These are phyloP conservation scores for Botrytis sinoallii DNA, from an alignment of 2,329 filamentous ascomycete genomes.

Conservation along the genomic window DNA sequence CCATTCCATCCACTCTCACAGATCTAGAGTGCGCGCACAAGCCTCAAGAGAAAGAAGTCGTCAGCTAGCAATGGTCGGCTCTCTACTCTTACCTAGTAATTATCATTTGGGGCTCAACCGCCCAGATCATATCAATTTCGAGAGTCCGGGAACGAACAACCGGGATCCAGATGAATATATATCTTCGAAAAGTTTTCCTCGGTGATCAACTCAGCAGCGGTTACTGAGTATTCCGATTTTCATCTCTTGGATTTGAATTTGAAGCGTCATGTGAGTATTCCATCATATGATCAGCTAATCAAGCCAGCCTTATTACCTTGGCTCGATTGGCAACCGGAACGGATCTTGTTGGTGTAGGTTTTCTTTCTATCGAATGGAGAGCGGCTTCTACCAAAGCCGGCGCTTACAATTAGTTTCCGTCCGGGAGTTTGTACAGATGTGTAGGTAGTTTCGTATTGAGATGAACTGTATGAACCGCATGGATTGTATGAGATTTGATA, in stretches of 20 bases:
- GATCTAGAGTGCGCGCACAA: not conserved
- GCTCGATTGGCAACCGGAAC: not conserved
- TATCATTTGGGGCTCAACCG: too few species aligned
- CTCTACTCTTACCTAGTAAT: too few species aligned
- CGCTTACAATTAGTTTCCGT: not conserved
- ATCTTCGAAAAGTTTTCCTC: not conserved
- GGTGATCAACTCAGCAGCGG: not conserved
- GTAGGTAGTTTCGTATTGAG: not conserved
- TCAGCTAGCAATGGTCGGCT: not conserved
- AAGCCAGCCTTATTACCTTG: not conserved
- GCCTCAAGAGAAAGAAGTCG: not conserved
- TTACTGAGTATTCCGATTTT: not conserved
- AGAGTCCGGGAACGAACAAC: not conserved
- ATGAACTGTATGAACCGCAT: not conserved
- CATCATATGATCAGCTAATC: not conserved
- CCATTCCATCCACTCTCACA: not conserved
- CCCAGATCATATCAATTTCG: not conserved
- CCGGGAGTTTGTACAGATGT: not conserved
- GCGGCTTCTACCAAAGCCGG: not conserved
- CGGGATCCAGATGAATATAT: too few species aligned
- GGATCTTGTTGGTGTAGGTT: not conserved
- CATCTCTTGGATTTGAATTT: not conserved
- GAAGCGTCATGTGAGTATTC: not conserved
- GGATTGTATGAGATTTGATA: not conserved
- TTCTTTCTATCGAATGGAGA: not conserved